phyloP scores from a whole-genome alignment of 768 basidiomycete species.

The Tubosaeta sp. region DNA sequence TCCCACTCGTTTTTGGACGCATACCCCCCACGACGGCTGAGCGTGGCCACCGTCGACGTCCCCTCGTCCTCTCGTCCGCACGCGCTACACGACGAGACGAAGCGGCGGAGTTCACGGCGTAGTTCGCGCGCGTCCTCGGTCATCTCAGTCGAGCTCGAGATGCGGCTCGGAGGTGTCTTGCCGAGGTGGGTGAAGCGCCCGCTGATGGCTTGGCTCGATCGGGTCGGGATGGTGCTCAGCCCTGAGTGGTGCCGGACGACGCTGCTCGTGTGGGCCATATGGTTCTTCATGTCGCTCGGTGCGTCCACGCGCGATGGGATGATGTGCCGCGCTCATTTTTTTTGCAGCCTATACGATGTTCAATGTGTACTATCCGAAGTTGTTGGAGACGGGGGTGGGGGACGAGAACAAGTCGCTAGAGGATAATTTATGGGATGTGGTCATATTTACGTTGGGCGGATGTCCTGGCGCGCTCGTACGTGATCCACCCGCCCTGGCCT shows the following conservation, averaged over 20 bases:
- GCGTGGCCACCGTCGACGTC: slow-evolving; percentile 27
- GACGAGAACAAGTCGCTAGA: slow-evolving; percentile 42
- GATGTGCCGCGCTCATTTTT: too few relatives aligned
- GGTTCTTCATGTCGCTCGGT: slow-evolving; percentile 79
- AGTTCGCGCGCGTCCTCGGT: slow-evolving; percentile 37
- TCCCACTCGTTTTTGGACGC: slow-evolving; percentile 24
- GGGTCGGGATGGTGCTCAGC: slow-evolving; percentile 70
- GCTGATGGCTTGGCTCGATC: slow-evolving; percentile 62
- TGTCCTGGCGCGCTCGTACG: slow-evolving; percentile 80
- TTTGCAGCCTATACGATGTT: slow-evolving; percentile 80
- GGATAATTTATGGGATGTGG: slow-evolving; percentile 78
- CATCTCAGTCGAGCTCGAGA: slow-evolving; percentile 36
- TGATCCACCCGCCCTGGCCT: not conserved
- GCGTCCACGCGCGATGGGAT: slow-evolving; percentile 30
- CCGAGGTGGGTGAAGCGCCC: slow-evolving; percentile 57
- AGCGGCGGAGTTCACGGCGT: slow-evolving; percentile 10
- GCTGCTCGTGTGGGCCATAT: slow-evolving; percentile 71
- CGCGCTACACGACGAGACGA: slow-evolving; percentile 11
- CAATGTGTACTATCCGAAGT: slow-evolving; percentile 85
- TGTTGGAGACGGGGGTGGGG: slow-evolving; percentile 55
- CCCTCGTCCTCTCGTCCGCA: slow-evolving; percentile 12
- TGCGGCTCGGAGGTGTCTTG: slow-evolving; percentile 38
- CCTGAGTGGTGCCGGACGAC: slow-evolving; percentile 78
- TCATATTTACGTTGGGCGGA: slow-evolving; percentile 73
- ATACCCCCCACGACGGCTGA: slow-evolving; percentile 20